phyloP scores from a whole-genome alignment of 495 filamentous ascomycete species.

The Bombardia bombarda region DNA sequence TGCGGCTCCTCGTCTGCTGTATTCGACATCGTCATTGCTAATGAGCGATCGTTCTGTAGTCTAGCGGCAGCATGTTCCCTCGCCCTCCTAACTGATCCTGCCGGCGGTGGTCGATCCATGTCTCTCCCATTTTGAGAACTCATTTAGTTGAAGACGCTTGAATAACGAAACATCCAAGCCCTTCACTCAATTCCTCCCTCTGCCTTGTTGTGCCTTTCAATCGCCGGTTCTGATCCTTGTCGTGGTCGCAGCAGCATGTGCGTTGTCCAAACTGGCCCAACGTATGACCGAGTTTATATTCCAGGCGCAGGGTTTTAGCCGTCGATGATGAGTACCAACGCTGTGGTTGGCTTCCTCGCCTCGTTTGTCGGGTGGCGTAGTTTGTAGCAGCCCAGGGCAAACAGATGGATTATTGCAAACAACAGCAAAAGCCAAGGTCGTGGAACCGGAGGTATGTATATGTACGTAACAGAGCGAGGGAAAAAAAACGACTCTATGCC shows the following conservation, averaged over 20 bases:
- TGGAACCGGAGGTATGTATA: constrained; percentile 26
- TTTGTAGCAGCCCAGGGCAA: no score
- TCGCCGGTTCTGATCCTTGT: constrained; percentile 17
- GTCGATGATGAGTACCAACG: no score
- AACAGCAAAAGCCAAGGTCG: constrained; percentile 20
- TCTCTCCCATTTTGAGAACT: constrained; percentile 42
- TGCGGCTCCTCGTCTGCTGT: constrained; percentile 37
- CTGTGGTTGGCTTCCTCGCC: no score
- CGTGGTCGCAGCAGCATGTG: constrained; percentile 23
- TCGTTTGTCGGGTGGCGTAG: no score
- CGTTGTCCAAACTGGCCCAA: constrained; percentile 1
- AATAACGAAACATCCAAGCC: constrained; percentile 17
- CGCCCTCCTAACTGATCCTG: constrained; percentile 40
- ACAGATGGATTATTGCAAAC: constrained; percentile 19
- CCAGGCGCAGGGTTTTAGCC: no score
- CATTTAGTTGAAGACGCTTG: constrained; percentile 33
- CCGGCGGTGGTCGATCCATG: constrained; percentile 30
- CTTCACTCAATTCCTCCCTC: constrained; percentile 1
- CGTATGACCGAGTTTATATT: constrained; percentile 12
- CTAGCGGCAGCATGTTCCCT: constrained; percentile 33
- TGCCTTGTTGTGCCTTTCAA: constrained; percentile 9
- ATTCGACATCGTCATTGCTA: constrained; percentile 12
- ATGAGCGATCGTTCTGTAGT: constrained; percentile 12
- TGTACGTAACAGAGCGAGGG: constrained; percentile 26
- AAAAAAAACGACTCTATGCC: constrained; percentile 14